Base-by-base conservation (phyloP, 495 filamentous ascomycete species). In the Penicillium robsamsonii region DNA sequence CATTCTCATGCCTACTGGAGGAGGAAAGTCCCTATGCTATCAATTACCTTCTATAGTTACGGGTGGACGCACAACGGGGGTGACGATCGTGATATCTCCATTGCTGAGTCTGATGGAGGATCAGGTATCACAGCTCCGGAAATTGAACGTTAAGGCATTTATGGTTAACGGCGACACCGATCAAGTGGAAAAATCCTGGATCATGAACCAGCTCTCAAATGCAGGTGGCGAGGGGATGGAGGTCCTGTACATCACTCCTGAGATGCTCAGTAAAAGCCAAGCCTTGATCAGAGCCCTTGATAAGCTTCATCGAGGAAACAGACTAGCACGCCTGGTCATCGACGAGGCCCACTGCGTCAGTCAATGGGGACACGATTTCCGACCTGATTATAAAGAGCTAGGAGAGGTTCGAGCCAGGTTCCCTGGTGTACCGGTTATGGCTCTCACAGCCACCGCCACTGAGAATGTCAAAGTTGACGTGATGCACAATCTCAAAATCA, bases 341-440 rank as follows among this genome's bases (percentile, higher is more conserved):
- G 94, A 99, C 59, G 94, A 99, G 70, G 94, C 94, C 15, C 94
- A 99, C 68, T 99, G 94, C 69, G 93, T 99, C 22, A 97, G 93
- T 70, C 91, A 97, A 70, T 99, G 94, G 94, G 94, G 94, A 12
- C 94, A 99, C 63, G 94, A 99, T 69, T 99, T 99, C 67, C 87
- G 95, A 29, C 93, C 92, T 0, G 95, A 97, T 69, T 99, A 99
- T 72, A 96, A 96, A 66, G 76, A 84, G 33, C 77, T 99, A 1
- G 91, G 92, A 18, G 76, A 81, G 45, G 69, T 97, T 43, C 81
- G 92, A 22, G 54, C 74, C 2, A 80, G 78, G 49, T 87, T 91
- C 56, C 83, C 84, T 3, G 84, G 84, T 6, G 87, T 97, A 7
- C 94, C 94, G 1, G 77, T 96, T 50, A 94, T 99, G 82, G 94